These are phyloP conservation scores for Teunomyces lycoperdinae DNA, from an alignment of 805 yeast species.

Conservation along the genomic window DNA sequence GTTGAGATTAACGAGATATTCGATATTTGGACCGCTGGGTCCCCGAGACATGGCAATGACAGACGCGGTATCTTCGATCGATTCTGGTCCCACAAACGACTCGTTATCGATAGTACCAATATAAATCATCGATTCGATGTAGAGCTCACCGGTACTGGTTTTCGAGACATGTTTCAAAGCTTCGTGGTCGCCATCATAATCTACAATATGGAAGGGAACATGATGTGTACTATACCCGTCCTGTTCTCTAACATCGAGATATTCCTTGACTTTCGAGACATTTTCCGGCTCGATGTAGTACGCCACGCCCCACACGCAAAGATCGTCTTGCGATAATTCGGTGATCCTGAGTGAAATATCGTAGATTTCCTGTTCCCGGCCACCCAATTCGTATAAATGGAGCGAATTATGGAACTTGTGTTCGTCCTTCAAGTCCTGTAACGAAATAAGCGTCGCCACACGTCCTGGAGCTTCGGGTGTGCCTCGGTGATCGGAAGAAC, in stretches of 20 bases:
- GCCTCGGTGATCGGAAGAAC: slow-evolving; percentile 87
- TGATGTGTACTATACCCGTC: slow-evolving; percentile 78
- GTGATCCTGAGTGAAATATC: slow-evolving; percentile 12
- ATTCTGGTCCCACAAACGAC: slow-evolving; percentile 85
- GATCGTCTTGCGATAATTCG: slow-evolving; percentile 37
- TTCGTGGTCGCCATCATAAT: slow-evolving; percentile 8
- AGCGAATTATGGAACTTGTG: slow-evolving; percentile 43
- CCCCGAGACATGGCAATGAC: slow-evolving; percentile 60
- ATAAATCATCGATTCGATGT: slow-evolving; percentile 62
- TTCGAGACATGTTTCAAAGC: slow-evolving; percentile 14
- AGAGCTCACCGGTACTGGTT: slow-evolving; percentile 33
- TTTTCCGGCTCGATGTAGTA: slow-evolving; percentile 70
- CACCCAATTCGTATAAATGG: slow-evolving; percentile 27
- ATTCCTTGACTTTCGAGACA: slow-evolving; percentile 59
- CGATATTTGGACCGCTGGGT: slow-evolving; percentile 78
- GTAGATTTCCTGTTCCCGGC: slow-evolving; percentile 11
- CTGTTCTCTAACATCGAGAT: slow-evolving; percentile 80
- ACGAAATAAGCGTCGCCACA: slow-evolving; percentile 76
- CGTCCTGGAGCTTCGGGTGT: slow-evolving; percentile 85
- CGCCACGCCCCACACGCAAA: slow-evolving; percentile 76
- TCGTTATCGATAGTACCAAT: slow-evolving; percentile 80
- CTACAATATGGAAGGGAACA: slow-evolving; percentile 58
- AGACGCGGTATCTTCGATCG: slow-evolving; percentile 53
- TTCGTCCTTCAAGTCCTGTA: slow-evolving; percentile 48
- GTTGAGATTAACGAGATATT: slow-evolving; percentile 59